Percentiles rank a stretch among this genome's conserved stretches.
Evolutionary conservation across 768 basidiomycete species (phyloP).

Genomic region (Suillus occidentalis): DNA sequence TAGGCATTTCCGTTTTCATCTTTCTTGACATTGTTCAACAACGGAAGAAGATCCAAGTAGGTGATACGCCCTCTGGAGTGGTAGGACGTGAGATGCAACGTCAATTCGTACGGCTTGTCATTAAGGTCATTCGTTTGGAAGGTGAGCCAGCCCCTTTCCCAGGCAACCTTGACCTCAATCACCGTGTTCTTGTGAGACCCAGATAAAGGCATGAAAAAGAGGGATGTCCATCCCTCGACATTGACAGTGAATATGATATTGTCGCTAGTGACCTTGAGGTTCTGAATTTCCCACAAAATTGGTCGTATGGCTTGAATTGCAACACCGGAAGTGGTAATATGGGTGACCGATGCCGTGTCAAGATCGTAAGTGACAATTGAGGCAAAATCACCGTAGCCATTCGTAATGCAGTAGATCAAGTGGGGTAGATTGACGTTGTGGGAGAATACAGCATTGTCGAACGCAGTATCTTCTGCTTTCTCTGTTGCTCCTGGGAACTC

Average conservation of each 20-base stretch:
- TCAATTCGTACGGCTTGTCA: conserved; percentile 33
- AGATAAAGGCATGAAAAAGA: conserved; percentile 31
- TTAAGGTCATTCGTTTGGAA: conserved; percentile 35
- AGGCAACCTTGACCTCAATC: conserved; percentile 31
- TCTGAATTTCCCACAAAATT: conserved; percentile 35
- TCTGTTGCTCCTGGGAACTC: conserved; percentile 36
- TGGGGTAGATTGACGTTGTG: conserved; percentile 30
- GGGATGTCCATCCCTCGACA: conserved; percentile 37
- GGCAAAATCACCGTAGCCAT: conserved; percentile 40
- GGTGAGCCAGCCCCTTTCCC: conserved; percentile 32
- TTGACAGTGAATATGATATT: conserved; percentile 38
- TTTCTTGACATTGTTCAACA: conserved; percentile 18
- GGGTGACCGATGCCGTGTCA: conserved; percentile 27
- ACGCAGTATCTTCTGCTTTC: conserved; percentile 26
- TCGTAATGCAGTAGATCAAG: conserved; percentile 33
- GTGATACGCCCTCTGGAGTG: conserved; percentile 26
- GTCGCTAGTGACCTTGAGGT: conserved; percentile 26
- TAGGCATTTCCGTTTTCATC: conserved; percentile 27
- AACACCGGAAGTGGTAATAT: conserved; percentile 38
- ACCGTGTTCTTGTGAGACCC: conserved; percentile 30
- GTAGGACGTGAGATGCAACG: conserved; percentile 32
- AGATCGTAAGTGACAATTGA: conserved; percentile 38
- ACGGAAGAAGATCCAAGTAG: conserved; percentile 29
- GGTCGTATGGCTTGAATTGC: conserved; percentile 32
- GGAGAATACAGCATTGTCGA: conserved; percentile 28